Evolutionary conservation across 2,329 filamentous ascomycete genomes (phyloP), one percentile per base, ranked within the genome.

Genomic region (Camillea tinctor): DNA sequence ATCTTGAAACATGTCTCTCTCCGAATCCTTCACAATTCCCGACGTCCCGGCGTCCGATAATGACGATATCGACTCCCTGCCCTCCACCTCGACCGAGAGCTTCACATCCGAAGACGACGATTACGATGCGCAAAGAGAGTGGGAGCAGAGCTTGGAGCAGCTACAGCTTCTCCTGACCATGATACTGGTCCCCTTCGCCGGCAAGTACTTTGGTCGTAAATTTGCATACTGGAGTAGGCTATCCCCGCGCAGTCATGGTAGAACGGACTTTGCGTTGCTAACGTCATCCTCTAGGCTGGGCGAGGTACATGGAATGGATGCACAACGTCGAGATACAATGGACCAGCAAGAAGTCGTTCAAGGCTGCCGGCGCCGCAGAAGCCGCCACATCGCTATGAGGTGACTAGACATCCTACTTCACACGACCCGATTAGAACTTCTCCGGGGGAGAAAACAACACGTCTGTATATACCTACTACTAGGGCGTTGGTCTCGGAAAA

Each of bases 191-290:
- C 95, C 95, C 2, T 97, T 96, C 75, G 81, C 92, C 68, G 95
- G 95, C 60, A 99, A 98, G 78, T 98, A 93, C 78, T 87, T 97
- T 75, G 95, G 95, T 52, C 85, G 95, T 74, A 96, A 92, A 76
- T 96, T 93, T 80, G 94, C 94, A 61, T 97, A 96, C 74, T 97
- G 93, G 92, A 92, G 94, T 97, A 83, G 74, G 89, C 81, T 36
- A 22, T 36, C 23, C 17, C 8, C 21, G 7, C 57, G 5, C 9
- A 15, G 60, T 54, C 51, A 59, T 22, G 22, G 22, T 5, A 51
- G 26, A 11, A 30, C 26, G 26, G 26, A 7, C 26, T 30, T 64
- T 58, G 63, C 58, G 36, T 59, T 53, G 52, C 50, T 66, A 59
- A 66, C 57, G 57, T 49, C 61, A 21, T 49, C 49, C 22, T 52